Evolutionary conservation across 257 asterid species (phyloP).

Genomic region (Fraxinus cuspidata): DNA sequence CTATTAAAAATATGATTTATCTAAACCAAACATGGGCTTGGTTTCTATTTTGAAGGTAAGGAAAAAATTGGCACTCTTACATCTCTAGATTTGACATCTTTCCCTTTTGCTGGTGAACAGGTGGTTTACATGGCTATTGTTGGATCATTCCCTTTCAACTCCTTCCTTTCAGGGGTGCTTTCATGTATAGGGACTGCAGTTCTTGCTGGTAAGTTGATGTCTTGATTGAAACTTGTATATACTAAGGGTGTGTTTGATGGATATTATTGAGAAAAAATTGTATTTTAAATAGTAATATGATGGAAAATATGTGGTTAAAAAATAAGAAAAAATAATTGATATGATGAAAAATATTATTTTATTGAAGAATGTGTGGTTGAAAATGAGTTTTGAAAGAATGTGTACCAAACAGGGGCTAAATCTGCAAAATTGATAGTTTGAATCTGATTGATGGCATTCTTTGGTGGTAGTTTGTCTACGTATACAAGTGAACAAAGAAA

Average conservation of each 20-base stretch:
- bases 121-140: slow-evolving; percentile 86
- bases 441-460: slow-evolving; percentile 19
- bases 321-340: too few relatives aligned
- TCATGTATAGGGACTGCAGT: slow-evolving; percentile 98
- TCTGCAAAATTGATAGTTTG: slow-evolving; percentile 10
- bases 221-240: neutral
- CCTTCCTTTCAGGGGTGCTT: slow-evolving; percentile 94
- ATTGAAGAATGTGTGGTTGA: too few relatives aligned
- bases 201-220: slow-evolving; percentile 74
- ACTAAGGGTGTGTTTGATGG: neutral
- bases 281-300: too few relatives aligned
- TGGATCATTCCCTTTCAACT: slow-evolving; percentile 95
- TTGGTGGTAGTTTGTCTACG: slow-evolving; percentile 68
- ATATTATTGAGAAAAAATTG: too few relatives aligned
- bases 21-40: neutral
- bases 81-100: neutral
- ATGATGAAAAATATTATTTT: too few relatives aligned
- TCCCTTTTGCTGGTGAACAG: slow-evolving; percentile 38
- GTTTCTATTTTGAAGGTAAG: neutral
- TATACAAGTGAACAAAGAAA: slow-evolving; percentile 90
- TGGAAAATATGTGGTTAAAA: too few relatives aligned
- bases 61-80: slow-evolving; percentile 3
- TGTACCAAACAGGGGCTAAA: neutral
- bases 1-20: too few relatives aligned
- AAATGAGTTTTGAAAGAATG: too few relatives aligned